A percentile compares a stretch with the other conserved stretches of the same genome.
These are phyloP conservation scores for Asterophora lycoperdoides DNA, from an alignment of 768 basidiomycete species.

Conservation along the genomic window DNA sequence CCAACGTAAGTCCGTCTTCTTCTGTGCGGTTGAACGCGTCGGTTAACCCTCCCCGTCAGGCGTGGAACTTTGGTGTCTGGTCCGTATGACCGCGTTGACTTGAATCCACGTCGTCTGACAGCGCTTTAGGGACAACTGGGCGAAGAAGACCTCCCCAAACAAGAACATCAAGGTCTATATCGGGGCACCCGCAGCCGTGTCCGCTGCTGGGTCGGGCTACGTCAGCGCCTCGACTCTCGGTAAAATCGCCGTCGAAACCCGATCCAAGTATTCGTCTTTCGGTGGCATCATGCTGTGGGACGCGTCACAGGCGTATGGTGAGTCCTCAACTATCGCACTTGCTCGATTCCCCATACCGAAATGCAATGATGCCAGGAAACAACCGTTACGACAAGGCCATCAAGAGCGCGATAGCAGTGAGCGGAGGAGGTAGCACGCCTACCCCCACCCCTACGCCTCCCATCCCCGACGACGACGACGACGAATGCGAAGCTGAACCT, in stretches of 20 bases:
- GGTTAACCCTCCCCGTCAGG: constrained; percentile 31
- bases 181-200: constrained; percentile 53
- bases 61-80: constrained; percentile 62
- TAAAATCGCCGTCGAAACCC: constrained; percentile 44
- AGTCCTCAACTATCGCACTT: constrained; percentile 28
- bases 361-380: constrained; percentile 37
- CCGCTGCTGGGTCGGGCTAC: constrained; percentile 56
- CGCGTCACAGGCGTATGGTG: constrained; percentile 42
- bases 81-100: background rate
- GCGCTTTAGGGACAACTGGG: constrained; percentile 56
- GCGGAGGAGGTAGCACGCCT: constrained; percentile 28
- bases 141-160: constrained; percentile 52
- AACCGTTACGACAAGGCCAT: constrained; percentile 55
- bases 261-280: constrained; percentile 55
- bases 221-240: constrained; percentile 43
- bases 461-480: background rate
- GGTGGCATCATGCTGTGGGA: constrained; percentile 61
- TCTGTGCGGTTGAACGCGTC: background rate
- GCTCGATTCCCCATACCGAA: background rate
- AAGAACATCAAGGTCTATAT: constrained; percentile 60
- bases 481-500: background rate
- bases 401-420: constrained; percentile 52
- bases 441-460: background rate
- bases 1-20: constrained; percentile 28
- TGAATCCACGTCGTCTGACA: background rate